phyloP scores from a whole-genome alignment of 257 asterid genomes.

The Forsythia viridissima region DNA sequence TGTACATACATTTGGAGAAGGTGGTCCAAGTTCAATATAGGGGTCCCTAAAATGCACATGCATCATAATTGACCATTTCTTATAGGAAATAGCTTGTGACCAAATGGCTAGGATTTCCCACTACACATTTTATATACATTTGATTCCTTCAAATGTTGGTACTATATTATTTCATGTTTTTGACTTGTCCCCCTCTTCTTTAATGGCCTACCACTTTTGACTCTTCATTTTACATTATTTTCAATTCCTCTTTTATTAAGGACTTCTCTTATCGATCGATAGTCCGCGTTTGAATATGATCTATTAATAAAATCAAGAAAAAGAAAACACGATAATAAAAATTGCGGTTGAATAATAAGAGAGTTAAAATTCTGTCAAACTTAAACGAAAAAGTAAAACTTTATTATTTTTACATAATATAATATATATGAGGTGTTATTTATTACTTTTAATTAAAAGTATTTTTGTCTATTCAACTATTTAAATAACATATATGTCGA shows the following conservation, averaged over 20 bases:
- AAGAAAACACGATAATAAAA: no score
- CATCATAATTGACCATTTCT: constrained; percentile 12
- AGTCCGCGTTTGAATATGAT: no score
- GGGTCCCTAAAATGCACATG: constrained; percentile 2
- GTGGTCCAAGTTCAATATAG: neutral
- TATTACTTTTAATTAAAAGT: neutral
- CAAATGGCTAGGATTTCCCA: no score
- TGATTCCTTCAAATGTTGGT: neutral
- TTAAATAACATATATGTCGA: neutral
- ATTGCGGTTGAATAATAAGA: no score
- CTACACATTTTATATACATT: neutral
- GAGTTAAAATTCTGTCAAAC: no score
- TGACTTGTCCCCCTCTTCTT: neutral
- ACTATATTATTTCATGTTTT: neutral
- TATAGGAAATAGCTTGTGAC: neutral
- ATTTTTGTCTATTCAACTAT: constrained; percentile 6
- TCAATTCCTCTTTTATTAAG: neutral
- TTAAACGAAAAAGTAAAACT: no score
- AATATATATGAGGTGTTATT: no score
- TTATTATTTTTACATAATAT: no score
- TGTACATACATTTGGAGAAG: neutral
- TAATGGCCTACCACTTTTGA: constrained; percentile 32
- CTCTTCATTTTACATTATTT: neutral
- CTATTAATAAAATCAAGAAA: no score
- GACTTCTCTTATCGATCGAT: no score